A percentile compares a stretch with the other conserved stretches of the same genome.
Conservation (phyloP, 768 basidiomycete species). For the Aureoboletus auriporus region DNA sequence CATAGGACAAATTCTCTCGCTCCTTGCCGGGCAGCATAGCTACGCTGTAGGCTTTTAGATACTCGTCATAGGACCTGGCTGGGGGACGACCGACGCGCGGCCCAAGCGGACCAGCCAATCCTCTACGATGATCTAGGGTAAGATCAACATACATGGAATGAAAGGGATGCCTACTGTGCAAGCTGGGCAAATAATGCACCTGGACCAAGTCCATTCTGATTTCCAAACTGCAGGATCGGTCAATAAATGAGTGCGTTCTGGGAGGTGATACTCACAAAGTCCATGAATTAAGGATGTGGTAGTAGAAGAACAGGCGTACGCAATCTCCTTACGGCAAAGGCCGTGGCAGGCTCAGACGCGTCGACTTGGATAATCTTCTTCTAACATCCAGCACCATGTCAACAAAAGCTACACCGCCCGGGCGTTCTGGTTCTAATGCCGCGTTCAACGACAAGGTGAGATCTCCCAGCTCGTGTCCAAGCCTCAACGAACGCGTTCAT, state of each 20-base stretch:
- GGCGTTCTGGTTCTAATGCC: conserved; percentile 56
- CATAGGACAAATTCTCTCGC: conserved; percentile 90
- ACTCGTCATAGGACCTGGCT: conserved; percentile 82
- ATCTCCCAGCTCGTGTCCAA: neutral
- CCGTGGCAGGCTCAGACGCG: conserved; percentile 23
- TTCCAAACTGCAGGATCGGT: conserved; percentile 31
- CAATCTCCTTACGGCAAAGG: conserved; percentile 28
- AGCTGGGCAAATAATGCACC: conserved; percentile 64
- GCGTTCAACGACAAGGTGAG: conserved; percentile 84
- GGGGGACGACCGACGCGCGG: conserved; percentile 45
- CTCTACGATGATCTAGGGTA: conserved; percentile 35
- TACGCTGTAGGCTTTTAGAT: conserved; percentile 92
- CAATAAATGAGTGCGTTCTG: neutral
- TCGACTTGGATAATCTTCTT: conserved; percentile 16
- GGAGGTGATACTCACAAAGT: conserved; percentile 30
- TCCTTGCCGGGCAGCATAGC: conserved; percentile 88
- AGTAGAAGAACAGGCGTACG: conserved; percentile 20
- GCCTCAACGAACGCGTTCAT: conserved; percentile 26
- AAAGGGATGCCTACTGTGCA: conserved; percentile 44
- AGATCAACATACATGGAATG: conserved; percentile 7
- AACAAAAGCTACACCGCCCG: conserved; percentile 16
- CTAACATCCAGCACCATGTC: conserved; percentile 22
- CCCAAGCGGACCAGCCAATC: conserved; percentile 49
- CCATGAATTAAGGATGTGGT: conserved; percentile 30
- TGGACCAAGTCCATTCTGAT: conserved; percentile 37